phyloP scores from a whole-genome alignment of 129 eudicot genomes.

The Saposhnikovia divaricata region DNA sequence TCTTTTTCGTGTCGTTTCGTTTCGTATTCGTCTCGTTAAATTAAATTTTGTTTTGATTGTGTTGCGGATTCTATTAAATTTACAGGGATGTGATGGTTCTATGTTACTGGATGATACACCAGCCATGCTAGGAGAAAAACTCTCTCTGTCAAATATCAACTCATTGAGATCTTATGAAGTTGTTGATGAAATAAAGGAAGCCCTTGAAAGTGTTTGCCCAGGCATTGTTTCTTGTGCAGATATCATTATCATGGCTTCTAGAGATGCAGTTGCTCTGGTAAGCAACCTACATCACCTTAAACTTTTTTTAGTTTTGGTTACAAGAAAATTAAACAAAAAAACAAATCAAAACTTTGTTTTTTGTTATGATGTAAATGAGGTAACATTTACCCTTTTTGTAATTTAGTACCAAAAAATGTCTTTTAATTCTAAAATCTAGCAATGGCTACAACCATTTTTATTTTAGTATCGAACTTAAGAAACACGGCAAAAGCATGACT shows the following conservation, averaged over 20 bases:
- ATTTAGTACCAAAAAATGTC: neutral
- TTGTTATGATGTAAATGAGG: neutral
- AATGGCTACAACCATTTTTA: no score
- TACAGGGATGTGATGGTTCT: constrained; percentile 94
- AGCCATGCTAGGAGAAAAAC: constrained; percentile 77
- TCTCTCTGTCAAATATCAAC: constrained; percentile 61
- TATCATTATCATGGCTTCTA: constrained; percentile 72
- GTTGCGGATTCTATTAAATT: neutral
- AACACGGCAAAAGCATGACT: neutral
- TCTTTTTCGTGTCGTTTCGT: neutral
- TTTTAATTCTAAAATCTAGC: neutral
- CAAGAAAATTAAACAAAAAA: neutral
- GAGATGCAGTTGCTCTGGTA: constrained; percentile 96
- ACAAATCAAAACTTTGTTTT: neutral
- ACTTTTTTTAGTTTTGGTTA: neutral
- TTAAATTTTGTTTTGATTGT: neutral
- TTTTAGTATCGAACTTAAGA: neutral
- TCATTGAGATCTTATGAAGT: constrained; percentile 86
- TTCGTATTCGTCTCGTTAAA: neutral
- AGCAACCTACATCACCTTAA: neutral
- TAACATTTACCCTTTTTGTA: neutral
- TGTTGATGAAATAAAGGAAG: constrained; percentile 75
- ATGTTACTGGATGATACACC: constrained; percentile 88
- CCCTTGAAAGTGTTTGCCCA: constrained; percentile 70
- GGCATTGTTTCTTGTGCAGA: constrained; percentile 87